Conservation (phyloP, 75 land plant genomes). For the Sequoiadendron giganteum region DNA sequence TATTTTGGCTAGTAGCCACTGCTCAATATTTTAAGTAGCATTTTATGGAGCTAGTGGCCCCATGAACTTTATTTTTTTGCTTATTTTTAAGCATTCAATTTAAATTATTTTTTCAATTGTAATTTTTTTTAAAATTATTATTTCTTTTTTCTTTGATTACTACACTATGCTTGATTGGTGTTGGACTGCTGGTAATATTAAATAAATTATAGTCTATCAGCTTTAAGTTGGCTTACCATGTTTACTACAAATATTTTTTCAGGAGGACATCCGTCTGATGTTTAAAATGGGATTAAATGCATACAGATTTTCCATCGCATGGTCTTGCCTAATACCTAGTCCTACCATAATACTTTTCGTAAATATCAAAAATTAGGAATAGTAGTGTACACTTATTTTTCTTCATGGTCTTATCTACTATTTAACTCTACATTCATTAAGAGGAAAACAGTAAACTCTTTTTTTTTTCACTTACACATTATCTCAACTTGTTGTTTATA, state of each 20-base stretch:
- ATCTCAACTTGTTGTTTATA: no score
- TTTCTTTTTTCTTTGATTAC: no score
- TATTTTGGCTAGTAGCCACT: no score
- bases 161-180: not conserved
- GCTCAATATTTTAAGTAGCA: no score
- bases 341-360: not conserved
- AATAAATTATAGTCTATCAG: not conserved
- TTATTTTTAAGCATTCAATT: no score
- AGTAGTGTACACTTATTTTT: not conserved
- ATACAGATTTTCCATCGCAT: constrained; percentile 45
- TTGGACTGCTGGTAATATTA: not conserved
- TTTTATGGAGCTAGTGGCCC: no score
- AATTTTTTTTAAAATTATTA: no score
- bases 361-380: no score
- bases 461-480: not conserved
- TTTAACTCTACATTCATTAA: not conserved
- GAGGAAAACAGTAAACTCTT: not conserved
- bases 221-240: not conserved
- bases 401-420: not conserved
- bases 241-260: not conserved
- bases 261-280: constrained; percentile 42
- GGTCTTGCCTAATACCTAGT: constrained; percentile 43
- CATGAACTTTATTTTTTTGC: no score
- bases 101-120: no score
- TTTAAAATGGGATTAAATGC: constrained; percentile 34